Evolutionary conservation across 2,329 filamentous ascomycete genomes (phyloP).

Genomic region (Verticillium nubilum): DNA sequence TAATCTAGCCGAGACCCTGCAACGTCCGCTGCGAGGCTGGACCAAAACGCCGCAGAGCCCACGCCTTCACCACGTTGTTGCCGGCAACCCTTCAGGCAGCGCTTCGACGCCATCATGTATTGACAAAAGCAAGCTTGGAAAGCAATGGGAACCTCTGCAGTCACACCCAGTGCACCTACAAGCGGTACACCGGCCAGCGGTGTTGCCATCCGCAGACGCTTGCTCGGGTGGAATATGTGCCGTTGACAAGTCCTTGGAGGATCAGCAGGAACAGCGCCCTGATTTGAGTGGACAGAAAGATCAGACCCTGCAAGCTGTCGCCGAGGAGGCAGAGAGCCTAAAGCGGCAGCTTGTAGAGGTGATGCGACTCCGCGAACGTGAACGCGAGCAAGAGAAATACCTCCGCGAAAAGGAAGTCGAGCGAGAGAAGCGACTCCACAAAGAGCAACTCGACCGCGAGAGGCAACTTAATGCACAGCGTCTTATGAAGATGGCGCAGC

Average conservation of each 20-base stretch:
- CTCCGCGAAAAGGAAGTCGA: background rate
- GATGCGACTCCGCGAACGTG: background rate
- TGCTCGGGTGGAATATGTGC: too few species aligned
- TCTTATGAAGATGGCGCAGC: background rate
- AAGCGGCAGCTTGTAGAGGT: background rate
- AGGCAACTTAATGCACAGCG: background rate
- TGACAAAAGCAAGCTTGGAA: background rate
- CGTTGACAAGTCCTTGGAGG: background rate
- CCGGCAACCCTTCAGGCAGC: background rate
- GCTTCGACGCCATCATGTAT: background rate
- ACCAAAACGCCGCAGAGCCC: background rate
- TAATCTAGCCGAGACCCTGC: background rate
- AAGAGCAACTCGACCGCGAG: background rate
- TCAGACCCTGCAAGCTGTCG: background rate
- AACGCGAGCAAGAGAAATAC: background rate
- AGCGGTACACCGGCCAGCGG: background rate
- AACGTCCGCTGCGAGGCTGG: background rate
- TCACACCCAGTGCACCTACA: background rate
- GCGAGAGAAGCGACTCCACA: background rate
- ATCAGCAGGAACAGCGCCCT: background rate
- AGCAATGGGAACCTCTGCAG: background rate
- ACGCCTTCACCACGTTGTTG: background rate
- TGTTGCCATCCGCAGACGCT: background rate
- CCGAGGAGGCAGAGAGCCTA: background rate
- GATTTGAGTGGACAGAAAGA: background rate